Evolutionary conservation across 192 early-diverging fungal species (phyloP), one percentile per base, ranked within the genome.

Genomic region (Mortierella hygrophila): DNA sequence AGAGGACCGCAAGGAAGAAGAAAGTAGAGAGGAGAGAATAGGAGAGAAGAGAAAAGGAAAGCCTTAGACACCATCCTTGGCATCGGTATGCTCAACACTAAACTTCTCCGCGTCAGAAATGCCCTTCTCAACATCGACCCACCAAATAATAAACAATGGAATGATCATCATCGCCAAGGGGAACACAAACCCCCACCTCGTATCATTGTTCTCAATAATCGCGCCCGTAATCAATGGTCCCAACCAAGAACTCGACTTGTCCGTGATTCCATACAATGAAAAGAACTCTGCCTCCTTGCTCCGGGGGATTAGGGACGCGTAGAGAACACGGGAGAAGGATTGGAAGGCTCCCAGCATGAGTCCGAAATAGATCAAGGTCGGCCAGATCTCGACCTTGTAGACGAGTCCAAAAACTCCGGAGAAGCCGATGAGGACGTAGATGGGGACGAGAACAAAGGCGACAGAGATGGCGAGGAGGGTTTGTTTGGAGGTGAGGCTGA

Each of bases 271-370:
- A 79, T 93, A 96, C 10, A 96, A 75, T 29, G 90, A 90, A 77
- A 95, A 96, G 88, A 96, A 95, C 81, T 94, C 88, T 18, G 92
- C 89, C 70, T 95, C 95, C 46, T 88, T 90, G 32, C 94, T 94
- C 40, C 88, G 90, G 1, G 95, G 95, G 0, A 92, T 72, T 74
- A 96, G 82, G 60, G 94, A 91, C 5, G 92, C 90, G 73, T 93
- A 94, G 76, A 95, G 71, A 38, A 91, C 92, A 20, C 94, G 90
- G 54, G 91, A 93, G 79, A 90, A 93, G 35, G 85, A 86, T 76
- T 90, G 89, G 38, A 90, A 86, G 35, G 92, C 89, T 32, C 94
- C 95, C 40, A 93, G 78, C 72, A 94, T 87, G 15, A 96, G 77
- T 6, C 95, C 95, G 42, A 91, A 92, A 73, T 91, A 93, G 21